Evolutionary conservation across 768 basidiomycete genomes (phyloP).

Genomic region (Suillus americanus): DNA sequence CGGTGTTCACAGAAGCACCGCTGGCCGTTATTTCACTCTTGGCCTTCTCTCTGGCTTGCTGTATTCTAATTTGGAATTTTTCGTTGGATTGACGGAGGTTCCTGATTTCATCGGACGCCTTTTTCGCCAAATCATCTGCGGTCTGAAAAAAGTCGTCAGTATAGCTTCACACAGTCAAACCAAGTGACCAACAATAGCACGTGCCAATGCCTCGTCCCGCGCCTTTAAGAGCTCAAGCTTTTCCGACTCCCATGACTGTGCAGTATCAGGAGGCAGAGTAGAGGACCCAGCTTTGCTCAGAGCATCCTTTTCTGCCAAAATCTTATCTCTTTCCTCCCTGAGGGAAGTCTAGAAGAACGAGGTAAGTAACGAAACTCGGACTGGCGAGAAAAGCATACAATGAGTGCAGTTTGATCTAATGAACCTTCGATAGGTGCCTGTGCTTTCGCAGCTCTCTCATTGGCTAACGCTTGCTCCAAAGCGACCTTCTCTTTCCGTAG

Average conservation of each 20-base stretch:
- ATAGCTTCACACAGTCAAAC: not conserved
- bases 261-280: slow-evolving; percentile 29
- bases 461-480: slow-evolving; percentile 39
- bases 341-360: slow-evolving; percentile 43
- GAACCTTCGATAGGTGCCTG: slow-evolving; percentile 12
- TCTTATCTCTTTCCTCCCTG: slow-evolving; percentile 57
- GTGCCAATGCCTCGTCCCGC: slow-evolving; percentile 59
- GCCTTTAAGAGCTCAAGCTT: slow-evolving; percentile 56
- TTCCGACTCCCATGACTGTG: slow-evolving; percentile 55
- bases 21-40: slow-evolving; percentile 43
- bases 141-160: slow-evolving; percentile 26
- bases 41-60: slow-evolving; percentile 51
- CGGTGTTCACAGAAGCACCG: slow-evolving; percentile 20
- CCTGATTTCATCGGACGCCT: slow-evolving; percentile 43
- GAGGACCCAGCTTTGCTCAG: slow-evolving; percentile 22
- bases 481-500: slow-evolving; percentile 38
- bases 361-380: not conserved
- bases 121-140: slow-evolving; percentile 44
- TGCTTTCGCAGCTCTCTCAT: slow-evolving; percentile 33
- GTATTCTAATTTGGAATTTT: slow-evolving; percentile 57
- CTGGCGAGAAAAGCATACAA: slow-evolving; percentile 28
- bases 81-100: slow-evolving; percentile 42
- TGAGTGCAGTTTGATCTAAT: slow-evolving; percentile 24
- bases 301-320: slow-evolving; percentile 59
- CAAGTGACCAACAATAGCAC: slow-evolving; percentile 48